Evolutionary conservation across 1,284 basidiomycete genomes (phyloP), one percentile per base, ranked within the genome.

Genomic region (Cryptococcus sp.): DNA sequence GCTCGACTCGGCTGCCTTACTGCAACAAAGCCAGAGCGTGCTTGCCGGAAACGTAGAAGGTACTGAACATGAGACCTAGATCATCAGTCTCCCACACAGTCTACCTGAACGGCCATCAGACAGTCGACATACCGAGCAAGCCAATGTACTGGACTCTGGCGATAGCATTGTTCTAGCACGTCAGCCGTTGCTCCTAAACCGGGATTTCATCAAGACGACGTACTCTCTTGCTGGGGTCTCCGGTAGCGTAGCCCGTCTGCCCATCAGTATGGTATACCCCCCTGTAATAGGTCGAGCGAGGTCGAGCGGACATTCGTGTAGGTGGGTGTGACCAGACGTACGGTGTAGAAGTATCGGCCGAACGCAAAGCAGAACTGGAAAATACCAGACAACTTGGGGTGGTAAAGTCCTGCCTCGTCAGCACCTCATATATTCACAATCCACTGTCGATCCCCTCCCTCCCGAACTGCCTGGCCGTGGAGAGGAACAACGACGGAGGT

Each of bases 261-360:
- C 43, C 14, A 31, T 23, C 23, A 21, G 23, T 22, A 33, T 19
- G 5, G 19, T 26, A 21, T 3, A 24, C 19, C 5, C 11, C 42
- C 12, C 18, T 22, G 5, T 5, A 24, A 22, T 25, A 14, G n/a
- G n/a, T n/a, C n/a, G n/a, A n/a, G n/a, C n/a, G n/a, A n/a, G n/a
- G n/a, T n/a, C n/a, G 16, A 23, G 25, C 25, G 7, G n/a, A n/a
- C n/a, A n/a, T n/a, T n/a, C 33, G 16, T 39, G 35, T 6, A 10
- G 35, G 16, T 36, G 16, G 22, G 5, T 10, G 16, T 25, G 25
- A 23, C 18, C 9, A 24, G 9, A 62, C 65, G 47, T 37, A 70
- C 63, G 16, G 62, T 65, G 58, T 68, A 70, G 37, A 44, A 38
- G 46, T 65, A 23, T 32, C 63, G 51, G 43, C 63, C 64, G 22